These are phyloP conservation scores for Aspergillus panamensis DNA, from an alignment of 495 filamentous ascomycete species.

Conservation along the genomic window DNA sequence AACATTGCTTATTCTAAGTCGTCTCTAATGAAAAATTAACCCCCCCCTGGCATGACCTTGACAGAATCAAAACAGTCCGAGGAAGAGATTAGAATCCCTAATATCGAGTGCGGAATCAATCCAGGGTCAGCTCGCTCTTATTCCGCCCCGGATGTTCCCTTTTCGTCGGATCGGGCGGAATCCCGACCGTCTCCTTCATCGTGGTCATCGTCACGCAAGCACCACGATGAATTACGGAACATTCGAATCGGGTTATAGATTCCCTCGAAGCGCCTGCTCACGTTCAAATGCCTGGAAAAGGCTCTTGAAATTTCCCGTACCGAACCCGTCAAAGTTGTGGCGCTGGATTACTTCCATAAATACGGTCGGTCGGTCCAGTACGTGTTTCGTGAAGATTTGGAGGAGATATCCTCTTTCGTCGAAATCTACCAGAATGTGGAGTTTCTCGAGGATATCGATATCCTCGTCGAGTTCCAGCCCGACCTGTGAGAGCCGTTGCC, in stretches of 20 bases:
- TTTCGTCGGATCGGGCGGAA: neutral
- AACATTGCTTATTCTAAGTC: neutral
- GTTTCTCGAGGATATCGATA: slow-evolving; percentile 58
- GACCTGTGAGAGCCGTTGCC: slow-evolving; percentile 48
- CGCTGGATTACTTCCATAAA: slow-evolving; percentile 85
- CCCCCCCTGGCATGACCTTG: no score
- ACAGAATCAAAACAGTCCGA: neutral
- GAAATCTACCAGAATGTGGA: slow-evolving; percentile 74
- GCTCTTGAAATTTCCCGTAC: slow-evolving; percentile 83
- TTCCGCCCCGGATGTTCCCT: slow-evolving; percentile 10
- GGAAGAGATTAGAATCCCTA: neutral
- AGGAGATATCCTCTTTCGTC: slow-evolving; percentile 77
- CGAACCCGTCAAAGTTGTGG: slow-evolving; percentile 75
- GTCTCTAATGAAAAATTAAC: neutral
- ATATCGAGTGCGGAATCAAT: slow-evolving; percentile 12
- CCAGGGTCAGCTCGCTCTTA: slow-evolving; percentile 2
- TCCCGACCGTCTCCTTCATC: neutral
- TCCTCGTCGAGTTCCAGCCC: slow-evolving; percentile 57
- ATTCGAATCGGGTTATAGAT: slow-evolving; percentile 14
- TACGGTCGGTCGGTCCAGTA: slow-evolving; percentile 81
- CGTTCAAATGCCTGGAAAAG: slow-evolving; percentile 83
- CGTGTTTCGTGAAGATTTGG: slow-evolving; percentile 76
- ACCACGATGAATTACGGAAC: neutral
- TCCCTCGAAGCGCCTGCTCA: slow-evolving; percentile 57
- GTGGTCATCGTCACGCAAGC: neutral